Evolutionary conservation across 1,284 basidiomycete species (phyloP), one percentile per base, ranked within the genome.

Genomic region (Phellopilus nigrolimitatus): DNA sequence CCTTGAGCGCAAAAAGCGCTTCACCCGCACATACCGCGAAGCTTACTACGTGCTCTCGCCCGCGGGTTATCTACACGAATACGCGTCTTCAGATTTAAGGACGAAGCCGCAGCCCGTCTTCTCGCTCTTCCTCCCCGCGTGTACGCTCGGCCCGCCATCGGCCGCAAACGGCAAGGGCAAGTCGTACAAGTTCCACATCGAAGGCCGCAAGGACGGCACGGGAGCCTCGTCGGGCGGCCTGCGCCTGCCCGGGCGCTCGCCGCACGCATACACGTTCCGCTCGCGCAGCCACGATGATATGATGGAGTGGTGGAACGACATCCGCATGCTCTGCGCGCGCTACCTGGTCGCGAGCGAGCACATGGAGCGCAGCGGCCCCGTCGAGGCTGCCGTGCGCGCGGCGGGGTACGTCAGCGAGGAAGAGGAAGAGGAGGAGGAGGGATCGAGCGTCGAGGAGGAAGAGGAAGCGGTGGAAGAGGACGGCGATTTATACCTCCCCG

Each of bases 251-350:
- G 59, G 68, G 48, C 67, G 75, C 40, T 62, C 75, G 53, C 70
- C 78, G 55, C 79, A 83, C 61, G 91, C 91, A 21, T 98, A 91
- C 84, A 92, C 85, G 41, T 98, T 99, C 79, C 82, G 94, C 47
- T 82, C 90, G 39, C 76, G 95, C 57, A 88, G 82, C 59, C 84
- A 91, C 64, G 95, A 98, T 60, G 95, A 97, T 65, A 93, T 98
- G 91, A 95, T 98, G 92, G 95, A 98, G 71, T 97, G 97, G 90
- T 99, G 97, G 95, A 98, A 98, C 69, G 97, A 98, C 68, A 78
- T 97, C 50, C 78, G 94, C 61, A 97, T 98, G 92, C 77, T 99
- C 53, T 95, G 91, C 64, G 94, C 95, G 54, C 76, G 95, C 59
- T 99, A 98, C 70, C 80, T 99, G 51, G 93, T 97, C 50, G 92